Conservation (phyloP, 495 filamentous ascomycete species). For the Emericellopsis terricola region DNA sequence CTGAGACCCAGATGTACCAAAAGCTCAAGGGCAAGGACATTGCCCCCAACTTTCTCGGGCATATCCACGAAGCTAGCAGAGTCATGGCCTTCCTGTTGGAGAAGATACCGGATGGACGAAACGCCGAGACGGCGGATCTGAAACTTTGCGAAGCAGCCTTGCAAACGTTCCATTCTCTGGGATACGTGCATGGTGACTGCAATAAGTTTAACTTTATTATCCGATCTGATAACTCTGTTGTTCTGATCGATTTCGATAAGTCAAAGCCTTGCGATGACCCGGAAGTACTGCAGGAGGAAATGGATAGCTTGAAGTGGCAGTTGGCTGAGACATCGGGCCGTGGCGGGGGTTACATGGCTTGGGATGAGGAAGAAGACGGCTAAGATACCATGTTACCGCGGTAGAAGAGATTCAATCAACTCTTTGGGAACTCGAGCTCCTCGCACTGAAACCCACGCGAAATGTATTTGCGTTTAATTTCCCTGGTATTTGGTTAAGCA, state of each 20-base stretch:
- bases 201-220: slow-evolving; percentile 8
- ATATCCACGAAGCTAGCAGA: slow-evolving; percentile 15
- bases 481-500: too few relatives aligned
- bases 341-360: slow-evolving; percentile 3
- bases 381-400: too few relatives aligned
- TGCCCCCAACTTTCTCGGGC: slow-evolving; percentile 15
- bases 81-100: slow-evolving; percentile 19
- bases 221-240: background rate
- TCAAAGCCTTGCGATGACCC: slow-evolving; percentile 1
- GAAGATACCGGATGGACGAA: slow-evolving; percentile 8
- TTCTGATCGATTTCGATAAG: slow-evolving; percentile 10
- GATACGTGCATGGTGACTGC: slow-evolving; percentile 7
- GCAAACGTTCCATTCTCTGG: slow-evolving; percentile 5
- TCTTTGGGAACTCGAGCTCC: too few relatives aligned
- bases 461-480: too few relatives aligned
- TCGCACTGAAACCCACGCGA: too few relatives aligned
- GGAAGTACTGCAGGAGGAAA: slow-evolving; percentile 2
- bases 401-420: too few relatives aligned
- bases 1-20: slow-evolving; percentile 11
- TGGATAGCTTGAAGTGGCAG: slow-evolving; percentile 3
- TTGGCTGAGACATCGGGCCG: slow-evolving; percentile 5
- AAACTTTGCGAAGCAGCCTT: slow-evolving; percentile 4
- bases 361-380: background rate
- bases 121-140: slow-evolving; percentile 1
- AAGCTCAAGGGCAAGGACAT: slow-evolving; percentile 8